phyloP scores from a whole-genome alignment of 169 alveolate genomes.

The Cryptosporidium meleagridis region DNA sequence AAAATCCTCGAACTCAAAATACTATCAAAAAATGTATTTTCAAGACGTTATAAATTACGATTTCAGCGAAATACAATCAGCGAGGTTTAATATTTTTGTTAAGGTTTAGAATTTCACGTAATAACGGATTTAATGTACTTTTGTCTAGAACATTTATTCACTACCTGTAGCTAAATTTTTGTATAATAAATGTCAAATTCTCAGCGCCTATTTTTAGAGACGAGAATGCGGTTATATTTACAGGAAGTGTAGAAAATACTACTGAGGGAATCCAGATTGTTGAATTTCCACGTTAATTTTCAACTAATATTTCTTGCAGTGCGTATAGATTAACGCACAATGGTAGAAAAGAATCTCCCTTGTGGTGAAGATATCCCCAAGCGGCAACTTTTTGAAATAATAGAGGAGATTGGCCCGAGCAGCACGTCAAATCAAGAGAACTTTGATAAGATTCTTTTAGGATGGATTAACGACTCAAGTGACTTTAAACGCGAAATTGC shows the following conservation, averaged over 20 bases:
- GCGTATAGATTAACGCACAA: conserved; percentile 32
- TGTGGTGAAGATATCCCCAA: conserved; percentile 30
- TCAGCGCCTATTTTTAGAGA: conserved; percentile 42
- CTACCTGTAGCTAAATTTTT: neutral
- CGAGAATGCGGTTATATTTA: conserved; percentile 54
- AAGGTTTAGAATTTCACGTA: neutral
- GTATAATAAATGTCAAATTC: neutral
- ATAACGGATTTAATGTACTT: no score
- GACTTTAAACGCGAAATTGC: conserved; percentile 31
- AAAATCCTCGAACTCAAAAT: neutral
- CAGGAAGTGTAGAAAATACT: neutral
- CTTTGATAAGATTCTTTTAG: conserved; percentile 11
- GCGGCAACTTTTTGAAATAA: neutral
- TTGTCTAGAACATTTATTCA: neutral
- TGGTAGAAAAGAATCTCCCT: conserved; percentile 32
- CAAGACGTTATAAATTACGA: no score
- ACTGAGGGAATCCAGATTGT: neutral
- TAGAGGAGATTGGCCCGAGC: conserved; percentile 47
- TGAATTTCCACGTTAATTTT: neutral
- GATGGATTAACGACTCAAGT: neutral
- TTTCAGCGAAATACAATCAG: no score
- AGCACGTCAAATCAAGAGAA: conserved; percentile 41
- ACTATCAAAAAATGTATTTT: no score
- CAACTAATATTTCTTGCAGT: neutral
- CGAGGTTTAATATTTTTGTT: neutral